Evolutionary conservation across 2,329 filamentous ascomycete genomes (phyloP).

Genomic region (Emydomyces testavorans): DNA sequence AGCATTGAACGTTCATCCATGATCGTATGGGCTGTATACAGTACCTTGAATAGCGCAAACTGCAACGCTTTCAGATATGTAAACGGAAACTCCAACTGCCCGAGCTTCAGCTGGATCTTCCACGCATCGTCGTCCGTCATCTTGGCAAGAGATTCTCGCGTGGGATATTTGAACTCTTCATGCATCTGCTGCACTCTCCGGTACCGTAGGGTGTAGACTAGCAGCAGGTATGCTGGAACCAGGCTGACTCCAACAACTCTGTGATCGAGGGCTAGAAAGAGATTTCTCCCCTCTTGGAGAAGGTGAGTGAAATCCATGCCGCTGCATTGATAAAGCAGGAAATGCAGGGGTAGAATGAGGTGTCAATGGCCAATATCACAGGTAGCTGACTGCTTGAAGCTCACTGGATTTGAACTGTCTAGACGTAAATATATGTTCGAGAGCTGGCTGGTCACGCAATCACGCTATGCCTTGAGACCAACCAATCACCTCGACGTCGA

Average conservation of each 20-base stretch:
- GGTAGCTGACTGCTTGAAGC: no score
- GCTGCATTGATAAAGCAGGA: no score
- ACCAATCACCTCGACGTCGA: no score
- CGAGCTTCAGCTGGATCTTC: constrained; percentile 38
- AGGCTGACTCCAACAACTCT: not conserved
- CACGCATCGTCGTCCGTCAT: constrained; percentile 47
- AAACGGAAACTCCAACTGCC: constrained; percentile 46
- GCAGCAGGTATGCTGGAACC: constrained; percentile 22
- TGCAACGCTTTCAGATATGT: constrained; percentile 42
- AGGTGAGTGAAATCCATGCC: constrained; percentile 4
- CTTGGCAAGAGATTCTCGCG: constrained; percentile 35
- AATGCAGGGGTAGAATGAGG: no score
- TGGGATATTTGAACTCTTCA: constrained; percentile 36
- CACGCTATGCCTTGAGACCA: no score
- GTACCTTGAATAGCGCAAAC: constrained; percentile 50
- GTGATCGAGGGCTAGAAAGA: not conserved
- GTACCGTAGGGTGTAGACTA: constrained; percentile 30
- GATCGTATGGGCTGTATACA: no score
- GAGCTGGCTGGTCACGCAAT: no score
- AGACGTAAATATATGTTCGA: no score
- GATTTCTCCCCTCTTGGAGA: not conserved
- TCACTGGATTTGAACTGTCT: no score
- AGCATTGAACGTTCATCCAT: no score
- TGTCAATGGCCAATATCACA: no score
- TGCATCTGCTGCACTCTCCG: constrained; percentile 31